Conservation (phyloP, 331 rosid species). For the Quercus tomentella region DNA sequence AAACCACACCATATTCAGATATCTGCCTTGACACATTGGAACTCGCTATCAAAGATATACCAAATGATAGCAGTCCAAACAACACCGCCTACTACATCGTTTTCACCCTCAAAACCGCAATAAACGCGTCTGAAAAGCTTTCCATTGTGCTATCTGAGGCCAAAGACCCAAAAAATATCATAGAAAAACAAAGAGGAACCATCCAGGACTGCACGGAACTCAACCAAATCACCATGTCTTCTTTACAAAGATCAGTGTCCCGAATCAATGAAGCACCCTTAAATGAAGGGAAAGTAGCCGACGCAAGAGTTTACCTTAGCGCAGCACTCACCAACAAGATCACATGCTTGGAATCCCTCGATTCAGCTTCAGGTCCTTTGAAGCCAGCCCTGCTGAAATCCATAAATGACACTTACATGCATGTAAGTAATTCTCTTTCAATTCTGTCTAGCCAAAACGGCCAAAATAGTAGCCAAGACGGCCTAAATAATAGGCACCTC, state of each 20-base stretch:
- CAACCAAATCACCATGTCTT: constrained; percentile 52
- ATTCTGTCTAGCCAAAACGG: too few species aligned
- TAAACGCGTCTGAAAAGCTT: constrained; percentile 57
- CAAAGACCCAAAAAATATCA: constrained; percentile 27
- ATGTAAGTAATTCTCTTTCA: too few species aligned
- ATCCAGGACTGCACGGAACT: constrained; percentile 69
- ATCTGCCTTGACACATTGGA: constrained; percentile 27
- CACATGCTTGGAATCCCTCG: constrained; percentile 78
- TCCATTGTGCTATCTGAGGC: constrained; percentile 33
- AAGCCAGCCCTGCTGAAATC: constrained; percentile 48
- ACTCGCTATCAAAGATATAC: constrained; percentile 37
- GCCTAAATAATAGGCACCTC: too few species aligned
- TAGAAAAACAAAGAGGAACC: constrained; percentile 66
- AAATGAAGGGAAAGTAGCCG: too few species aligned
- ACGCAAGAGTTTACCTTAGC: constrained; percentile 70
- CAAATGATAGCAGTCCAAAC: constrained; percentile 61
- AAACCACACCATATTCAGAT: too few species aligned
- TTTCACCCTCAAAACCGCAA: constrained; percentile 52
- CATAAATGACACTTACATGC: constrained; percentile 41
- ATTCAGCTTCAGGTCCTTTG: constrained; percentile 61
- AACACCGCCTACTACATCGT: constrained; percentile 49
- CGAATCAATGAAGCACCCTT: constrained; percentile 20
- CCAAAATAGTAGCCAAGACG: too few species aligned
- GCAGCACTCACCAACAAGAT: constrained; percentile 79
- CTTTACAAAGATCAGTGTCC: constrained; percentile 52